These are phyloP conservation scores for Podospora appendiculata DNA, from an alignment of 495 filamentous ascomycete species.

Conservation along the genomic window DNA sequence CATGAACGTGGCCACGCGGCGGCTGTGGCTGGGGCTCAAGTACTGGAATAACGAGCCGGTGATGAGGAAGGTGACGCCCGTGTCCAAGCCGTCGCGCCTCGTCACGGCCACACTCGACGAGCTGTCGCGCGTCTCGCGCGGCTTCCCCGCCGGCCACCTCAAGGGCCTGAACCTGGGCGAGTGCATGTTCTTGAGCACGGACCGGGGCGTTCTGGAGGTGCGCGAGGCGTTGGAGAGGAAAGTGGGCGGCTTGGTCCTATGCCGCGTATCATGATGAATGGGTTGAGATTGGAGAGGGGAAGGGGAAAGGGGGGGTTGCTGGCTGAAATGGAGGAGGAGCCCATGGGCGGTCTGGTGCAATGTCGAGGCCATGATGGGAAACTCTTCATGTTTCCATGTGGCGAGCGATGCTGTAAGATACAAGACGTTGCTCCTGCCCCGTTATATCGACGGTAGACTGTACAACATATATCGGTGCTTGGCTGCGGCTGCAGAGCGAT, in stretches of 20 bases:
- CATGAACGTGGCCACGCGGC: slow-evolving; percentile 65
- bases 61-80: slow-evolving; percentile 56
- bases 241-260: slow-evolving; percentile 76
- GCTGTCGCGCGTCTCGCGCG: slow-evolving; percentile 57
- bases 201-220: slow-evolving; percentile 73
- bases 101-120: slow-evolving; percentile 55
- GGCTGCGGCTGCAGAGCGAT: too few relatives aligned
- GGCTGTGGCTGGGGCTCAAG: slow-evolving; percentile 90
- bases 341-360: too few relatives aligned
- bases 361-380: too few relatives aligned
- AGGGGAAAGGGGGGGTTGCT: background rate
- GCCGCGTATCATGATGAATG: slow-evolving; percentile 54
- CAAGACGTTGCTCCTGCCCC: too few relatives aligned
- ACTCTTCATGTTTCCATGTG: too few relatives aligned
- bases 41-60: slow-evolving; percentile 89
- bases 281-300: slow-evolving; percentile 7
- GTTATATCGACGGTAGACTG: too few relatives aligned
- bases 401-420: too few relatives aligned
- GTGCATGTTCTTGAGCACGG: slow-evolving; percentile 71
- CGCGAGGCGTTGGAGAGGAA: slow-evolving; percentile 82
- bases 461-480: too few relatives aligned
- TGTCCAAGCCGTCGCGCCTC: slow-evolving; percentile 70
- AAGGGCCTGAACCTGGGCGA: slow-evolving; percentile 76
- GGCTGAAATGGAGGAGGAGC: background rate
- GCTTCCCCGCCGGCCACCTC: slow-evolving; percentile 55